Base-by-base conservation (phyloP, 23 red algal species). In the Chondrus crispus region DNA sequence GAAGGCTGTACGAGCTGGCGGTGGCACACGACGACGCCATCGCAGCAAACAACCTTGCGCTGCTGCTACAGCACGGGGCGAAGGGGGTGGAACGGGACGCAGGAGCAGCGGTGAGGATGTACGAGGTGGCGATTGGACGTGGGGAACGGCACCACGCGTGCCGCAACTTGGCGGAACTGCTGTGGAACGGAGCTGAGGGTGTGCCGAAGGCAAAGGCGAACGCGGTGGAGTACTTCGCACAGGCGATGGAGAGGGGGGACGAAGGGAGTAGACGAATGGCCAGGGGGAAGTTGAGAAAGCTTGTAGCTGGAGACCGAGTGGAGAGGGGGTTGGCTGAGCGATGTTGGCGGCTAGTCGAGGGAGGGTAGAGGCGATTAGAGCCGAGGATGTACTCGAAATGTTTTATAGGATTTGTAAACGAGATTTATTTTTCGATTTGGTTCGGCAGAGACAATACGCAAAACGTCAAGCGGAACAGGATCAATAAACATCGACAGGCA, bases 171-270 rank as follows among this genome's bases (percentile, higher is more conserved):
- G 87, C 49, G 45, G 87, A 90, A 46, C 42, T 90, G 36, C 35
- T 90, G 69, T 90, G 87, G 87, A 50, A 90, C 42, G 87, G 87
- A 46, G 87, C 72, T 28, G 20, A 42, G 22, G 87, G 70, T 5
- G 87, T 90, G 0, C 3, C 29, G 16, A 42, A 35, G 2, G 24
- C 45, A 2, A 45, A 50, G 49, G 72, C 47, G 3, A 81, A 47
- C 36, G 87, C 87, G 2, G 71, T 90, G 70, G 87, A 90, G n/a
- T 90, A 78, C 30, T 90, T 90, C 80, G 87, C 53, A 40, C 78
- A 80, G 87, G 87, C 87, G 1, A 80, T 90, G 49, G 52, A 49
- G n/a, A 79, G 71, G 45, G 87, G 87, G 18, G 87, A 90, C 37
- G 87, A 69, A 4, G 71, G 51, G 22, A 80, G 71, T 29, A 38